Evolutionary conservation across 2,329 filamentous ascomycete genomes (phyloP).

Genomic region (Aspergillus vadensis): DNA sequence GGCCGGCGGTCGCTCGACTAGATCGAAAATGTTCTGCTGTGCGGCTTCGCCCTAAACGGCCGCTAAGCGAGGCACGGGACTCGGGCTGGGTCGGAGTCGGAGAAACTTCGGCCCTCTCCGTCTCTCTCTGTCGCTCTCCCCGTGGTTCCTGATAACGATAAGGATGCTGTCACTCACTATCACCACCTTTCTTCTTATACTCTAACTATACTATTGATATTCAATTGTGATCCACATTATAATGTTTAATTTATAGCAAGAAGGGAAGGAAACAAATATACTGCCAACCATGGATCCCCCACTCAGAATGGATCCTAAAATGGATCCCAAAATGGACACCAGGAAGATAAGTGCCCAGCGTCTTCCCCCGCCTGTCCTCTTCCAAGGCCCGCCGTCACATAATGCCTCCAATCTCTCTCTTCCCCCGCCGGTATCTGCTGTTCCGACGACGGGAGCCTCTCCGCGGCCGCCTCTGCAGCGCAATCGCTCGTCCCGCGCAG

Average conservation of each 20-base stretch:
- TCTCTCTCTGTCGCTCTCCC: not conserved
- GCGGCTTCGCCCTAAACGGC: slow-evolving; percentile 40
- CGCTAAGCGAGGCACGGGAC: slow-evolving; percentile 42
- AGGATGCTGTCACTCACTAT: not conserved
- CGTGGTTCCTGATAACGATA: slow-evolving; percentile 18
- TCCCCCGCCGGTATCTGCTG: slow-evolving; percentile 26
- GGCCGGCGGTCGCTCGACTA: slow-evolving; percentile 36
- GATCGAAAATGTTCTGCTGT: slow-evolving; percentile 42
- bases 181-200: too few species aligned
- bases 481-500: slow-evolving; percentile 31
- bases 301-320: slow-evolving; percentile 5
- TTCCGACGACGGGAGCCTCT: slow-evolving; percentile 31
- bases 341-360: slow-evolving; percentile 50
- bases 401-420: slow-evolving; percentile 71
- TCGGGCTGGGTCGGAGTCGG: slow-evolving; percentile 5
- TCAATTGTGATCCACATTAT: not conserved
- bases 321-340: slow-evolving; percentile 25
- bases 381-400: slow-evolving; percentile 76
- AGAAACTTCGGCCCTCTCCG: slow-evolving; percentile 19
- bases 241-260: not conserved
- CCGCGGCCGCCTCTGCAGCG: slow-evolving; percentile 39
- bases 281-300: not conserved
- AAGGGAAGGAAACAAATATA: not conserved
- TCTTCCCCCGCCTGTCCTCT: slow-evolving; percentile 72
- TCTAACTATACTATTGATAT: too few species aligned